A percentile compares a stretch with the other conserved stretches of the same genome.
These are phyloP conservation scores for Rhododendron simsii DNA, from an alignment of 148 eudicot genomes.

Conservation along the genomic window DNA sequence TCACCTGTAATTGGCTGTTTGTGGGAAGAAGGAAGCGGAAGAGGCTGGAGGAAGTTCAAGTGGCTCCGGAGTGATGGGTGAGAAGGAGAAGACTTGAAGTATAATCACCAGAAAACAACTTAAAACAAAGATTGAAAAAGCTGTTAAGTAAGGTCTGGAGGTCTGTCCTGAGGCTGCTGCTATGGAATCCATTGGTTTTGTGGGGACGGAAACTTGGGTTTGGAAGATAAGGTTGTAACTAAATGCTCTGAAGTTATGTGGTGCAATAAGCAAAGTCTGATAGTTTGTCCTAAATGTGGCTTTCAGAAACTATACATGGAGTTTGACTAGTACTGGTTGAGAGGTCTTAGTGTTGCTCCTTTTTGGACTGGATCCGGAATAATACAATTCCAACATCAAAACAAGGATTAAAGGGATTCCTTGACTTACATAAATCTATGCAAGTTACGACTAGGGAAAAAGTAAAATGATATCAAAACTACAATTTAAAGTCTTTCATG, in stretches of 20 bases:
- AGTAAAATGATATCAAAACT: neutral
- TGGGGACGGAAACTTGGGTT: neutral
- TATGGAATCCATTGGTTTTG: constrained; percentile 12
- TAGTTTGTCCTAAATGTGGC: neutral
- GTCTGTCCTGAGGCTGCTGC: neutral
- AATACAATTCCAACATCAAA: no score
- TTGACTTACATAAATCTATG: neutral
- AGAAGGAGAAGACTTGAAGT: constrained; percentile 43
- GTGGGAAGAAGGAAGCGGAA: constrained; percentile 21
- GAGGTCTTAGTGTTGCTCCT: neutral
- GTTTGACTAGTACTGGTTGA: neutral
- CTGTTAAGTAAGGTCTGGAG: neutral
- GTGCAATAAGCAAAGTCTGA: neutral
- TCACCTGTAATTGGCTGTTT: constrained; percentile 54
- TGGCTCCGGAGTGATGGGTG: constrained; percentile 54
- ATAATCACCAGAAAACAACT: constrained; percentile 34
- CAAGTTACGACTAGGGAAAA: neutral
- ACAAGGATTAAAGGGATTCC: neutral
- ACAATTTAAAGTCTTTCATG: neutral
- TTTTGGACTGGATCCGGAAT: neutral
- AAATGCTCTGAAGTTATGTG: neutral
- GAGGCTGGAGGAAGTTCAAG: constrained; percentile 37
- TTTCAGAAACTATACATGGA: neutral
- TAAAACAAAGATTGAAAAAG: constrained; percentile 21
- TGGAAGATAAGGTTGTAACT: neutral